Evolutionary conservation across 2,329 filamentous ascomycete genomes (phyloP).

Genomic region (Calycina herbarum): DNA sequence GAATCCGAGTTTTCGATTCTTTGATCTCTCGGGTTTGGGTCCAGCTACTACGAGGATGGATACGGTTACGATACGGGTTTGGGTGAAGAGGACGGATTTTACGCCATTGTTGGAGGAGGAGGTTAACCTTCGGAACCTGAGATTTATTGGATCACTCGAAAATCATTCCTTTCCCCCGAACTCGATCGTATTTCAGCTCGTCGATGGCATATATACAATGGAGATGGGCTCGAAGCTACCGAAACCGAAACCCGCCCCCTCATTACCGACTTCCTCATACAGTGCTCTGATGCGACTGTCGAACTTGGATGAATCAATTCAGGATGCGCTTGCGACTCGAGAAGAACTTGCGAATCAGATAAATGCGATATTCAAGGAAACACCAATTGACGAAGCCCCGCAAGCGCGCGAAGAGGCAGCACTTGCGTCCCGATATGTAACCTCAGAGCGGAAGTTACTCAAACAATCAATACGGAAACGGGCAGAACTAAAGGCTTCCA

Average conservation of each 20-base stretch:
- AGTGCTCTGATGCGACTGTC: conserved; percentile 84
- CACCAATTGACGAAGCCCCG: conserved; percentile 45
- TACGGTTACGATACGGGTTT: conserved; percentile 68
- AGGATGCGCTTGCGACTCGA: conserved; percentile 80
- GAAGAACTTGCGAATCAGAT: conserved; percentile 77
- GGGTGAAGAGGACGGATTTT: conserved; percentile 62
- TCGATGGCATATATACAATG: conserved; percentile 82
- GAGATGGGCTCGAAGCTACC: conserved; percentile 56
- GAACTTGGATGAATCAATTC: conserved; percentile 86
- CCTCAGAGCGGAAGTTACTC: conserved; percentile 65
- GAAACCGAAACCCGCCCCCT: conserved; percentile 51
- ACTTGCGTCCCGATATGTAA: conserved; percentile 55
- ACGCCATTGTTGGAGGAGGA: conserved; percentile 69
- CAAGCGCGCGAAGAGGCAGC: conserved; percentile 51
- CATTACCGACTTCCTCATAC: conserved; percentile 72
- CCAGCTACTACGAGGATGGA: conserved; percentile 66
- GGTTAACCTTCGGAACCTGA: conserved; percentile 69
- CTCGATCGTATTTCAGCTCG: conserved; percentile 80
- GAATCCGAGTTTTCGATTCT: conserved; percentile 88
- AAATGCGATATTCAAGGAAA: conserved; percentile 53
- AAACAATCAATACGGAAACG: conserved; percentile 61
- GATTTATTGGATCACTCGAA: conserved; percentile 74
- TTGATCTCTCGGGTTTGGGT: conserved; percentile 68
- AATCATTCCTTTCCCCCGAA: conserved; percentile 76
- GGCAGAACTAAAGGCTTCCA: conserved; percentile 66